Conservation (phyloP, 768 basidiomycete genomes). For the Termitomyces sp. region DNA sequence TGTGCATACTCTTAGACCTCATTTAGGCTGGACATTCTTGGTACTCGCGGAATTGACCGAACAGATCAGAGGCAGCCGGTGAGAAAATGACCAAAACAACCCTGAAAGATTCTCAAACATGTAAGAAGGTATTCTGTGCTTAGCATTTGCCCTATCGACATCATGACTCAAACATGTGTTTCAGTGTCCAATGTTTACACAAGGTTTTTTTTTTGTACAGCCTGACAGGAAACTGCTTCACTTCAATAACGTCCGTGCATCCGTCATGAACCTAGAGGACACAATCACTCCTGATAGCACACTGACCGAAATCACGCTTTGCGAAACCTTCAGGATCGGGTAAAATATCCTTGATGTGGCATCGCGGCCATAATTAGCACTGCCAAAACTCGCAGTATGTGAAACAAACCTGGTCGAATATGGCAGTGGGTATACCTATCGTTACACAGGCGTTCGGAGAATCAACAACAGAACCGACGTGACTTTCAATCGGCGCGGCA, state of each 20-base stretch:
- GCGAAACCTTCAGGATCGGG: slow-evolving; percentile 58
- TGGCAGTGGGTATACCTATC: slow-evolving; percentile 66
- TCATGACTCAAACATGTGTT: neutral
- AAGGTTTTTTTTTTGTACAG: neutral
- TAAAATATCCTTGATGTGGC: slow-evolving; percentile 50
- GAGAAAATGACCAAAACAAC: neutral
- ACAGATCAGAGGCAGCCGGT: neutral
- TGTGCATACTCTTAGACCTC: neutral
- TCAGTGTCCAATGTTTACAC: neutral
- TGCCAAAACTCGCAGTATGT: too few relatives aligned
- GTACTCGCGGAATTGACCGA: neutral
- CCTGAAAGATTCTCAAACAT: neutral
- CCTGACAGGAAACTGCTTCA: neutral
- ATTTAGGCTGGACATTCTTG: neutral
- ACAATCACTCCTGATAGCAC: slow-evolving; percentile 61
- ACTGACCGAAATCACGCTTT: slow-evolving; percentile 57
- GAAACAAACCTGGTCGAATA: slow-evolving; percentile 59
- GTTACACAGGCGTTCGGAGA: slow-evolving; percentile 78
- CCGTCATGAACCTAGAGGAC: slow-evolving; percentile 16
- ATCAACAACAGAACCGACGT: slow-evolving; percentile 62
- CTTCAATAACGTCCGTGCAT: neutral
- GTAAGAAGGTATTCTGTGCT: slow-evolving; percentile 10
- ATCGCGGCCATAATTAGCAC: neutral
- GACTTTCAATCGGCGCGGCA: slow-evolving; percentile 59
- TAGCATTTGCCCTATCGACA: neutral